These are phyloP conservation scores for Salvia splendens DNA, from an alignment of 257 asterid species.

Conservation along the genomic window DNA sequence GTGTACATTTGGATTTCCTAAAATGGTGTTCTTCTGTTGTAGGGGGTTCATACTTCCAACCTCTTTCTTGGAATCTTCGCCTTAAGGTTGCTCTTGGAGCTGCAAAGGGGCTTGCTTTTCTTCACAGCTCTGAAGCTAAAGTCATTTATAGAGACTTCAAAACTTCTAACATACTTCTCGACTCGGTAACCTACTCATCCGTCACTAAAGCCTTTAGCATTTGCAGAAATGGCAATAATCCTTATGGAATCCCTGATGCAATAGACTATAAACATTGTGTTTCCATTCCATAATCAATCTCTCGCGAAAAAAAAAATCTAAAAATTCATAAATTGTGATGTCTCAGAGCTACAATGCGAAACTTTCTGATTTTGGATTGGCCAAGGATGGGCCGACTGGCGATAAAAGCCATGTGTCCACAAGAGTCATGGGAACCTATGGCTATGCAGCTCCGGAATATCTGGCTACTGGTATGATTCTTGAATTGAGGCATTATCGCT, in stretches of 20 bases:
- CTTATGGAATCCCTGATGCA: background rate
- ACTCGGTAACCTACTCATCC: conserved; percentile 52
- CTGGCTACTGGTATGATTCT: conserved; percentile 66
- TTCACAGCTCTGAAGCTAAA: conserved; percentile 73
- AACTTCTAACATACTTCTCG: conserved; percentile 80
- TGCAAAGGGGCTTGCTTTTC: conserved; percentile 92
- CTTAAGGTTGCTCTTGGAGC: conserved; percentile 86
- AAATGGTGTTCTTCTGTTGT: conserved; percentile 16
- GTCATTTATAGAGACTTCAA: conserved; percentile 91
- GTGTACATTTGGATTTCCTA: conserved; percentile 5
- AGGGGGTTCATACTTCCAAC: conserved; percentile 97
- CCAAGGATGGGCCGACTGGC: conserved; percentile 82
- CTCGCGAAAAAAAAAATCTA: background rate
- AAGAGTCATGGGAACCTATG: conserved; percentile 79
- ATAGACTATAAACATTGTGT: background rate
- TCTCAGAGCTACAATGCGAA: conserved; percentile 79
- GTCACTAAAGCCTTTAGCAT: background rate
- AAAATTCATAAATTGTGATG: conserved; percentile 30
- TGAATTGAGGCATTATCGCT: background rate
- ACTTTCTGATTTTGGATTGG: conserved; percentile 96
- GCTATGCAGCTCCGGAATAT: conserved; percentile 94
- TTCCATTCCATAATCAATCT: too few relatives aligned
- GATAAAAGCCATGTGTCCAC: conserved; percentile 78
- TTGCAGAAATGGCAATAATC: background rate
- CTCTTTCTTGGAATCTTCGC: conserved; percentile 88